Percentiles rank a stretch among this genome's conserved stretches.
These are phyloP conservation scores for Herpetospermum pedunculosum DNA, from an alignment of 306 rosid genomes.

Conservation along the genomic window DNA sequence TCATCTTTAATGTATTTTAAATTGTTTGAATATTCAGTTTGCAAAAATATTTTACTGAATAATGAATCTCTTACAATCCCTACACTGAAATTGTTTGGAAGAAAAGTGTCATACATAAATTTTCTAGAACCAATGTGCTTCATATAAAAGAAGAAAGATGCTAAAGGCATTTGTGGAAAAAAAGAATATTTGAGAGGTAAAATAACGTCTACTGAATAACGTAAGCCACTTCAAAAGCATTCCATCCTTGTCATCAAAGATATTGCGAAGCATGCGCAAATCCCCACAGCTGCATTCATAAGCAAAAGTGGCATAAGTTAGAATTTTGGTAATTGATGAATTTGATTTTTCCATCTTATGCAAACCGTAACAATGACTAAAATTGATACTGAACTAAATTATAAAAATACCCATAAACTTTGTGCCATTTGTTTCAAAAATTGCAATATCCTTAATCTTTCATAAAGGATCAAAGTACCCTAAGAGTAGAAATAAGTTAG, in stretches of 20 bases:
- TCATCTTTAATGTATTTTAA: not conserved
- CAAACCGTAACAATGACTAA: not conserved
- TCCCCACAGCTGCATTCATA: conserved; percentile 81
- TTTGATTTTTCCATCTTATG: not conserved
- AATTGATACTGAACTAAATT: too few species aligned
- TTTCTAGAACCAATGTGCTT: not conserved
- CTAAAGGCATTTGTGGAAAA: not conserved
- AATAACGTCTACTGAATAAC: not conserved
- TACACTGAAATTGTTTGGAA: not conserved
- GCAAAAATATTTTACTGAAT: not conserved
- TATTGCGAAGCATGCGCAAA: conserved; percentile 64
- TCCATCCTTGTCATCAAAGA: conserved; percentile 17
- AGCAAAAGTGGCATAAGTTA: not conserved
- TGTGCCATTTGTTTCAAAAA: too few species aligned
- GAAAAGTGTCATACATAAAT: not conserved
- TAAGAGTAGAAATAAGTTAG: too few species aligned
- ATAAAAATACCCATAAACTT: too few species aligned
- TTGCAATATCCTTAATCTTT: too few species aligned
- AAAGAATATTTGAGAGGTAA: not conserved
- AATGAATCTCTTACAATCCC: not conserved
- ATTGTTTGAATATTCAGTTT: not conserved
- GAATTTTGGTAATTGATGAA: too few species aligned
- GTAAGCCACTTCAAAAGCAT: not conserved
- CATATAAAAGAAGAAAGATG: not conserved
- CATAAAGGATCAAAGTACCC: too few species aligned